A percentile compares a stretch with the other conserved stretches of the same genome.
These are phyloP conservation scores for Nymphaea thermarum DNA, from an alignment of 164 flowering plant species.

Conservation along the genomic window DNA sequence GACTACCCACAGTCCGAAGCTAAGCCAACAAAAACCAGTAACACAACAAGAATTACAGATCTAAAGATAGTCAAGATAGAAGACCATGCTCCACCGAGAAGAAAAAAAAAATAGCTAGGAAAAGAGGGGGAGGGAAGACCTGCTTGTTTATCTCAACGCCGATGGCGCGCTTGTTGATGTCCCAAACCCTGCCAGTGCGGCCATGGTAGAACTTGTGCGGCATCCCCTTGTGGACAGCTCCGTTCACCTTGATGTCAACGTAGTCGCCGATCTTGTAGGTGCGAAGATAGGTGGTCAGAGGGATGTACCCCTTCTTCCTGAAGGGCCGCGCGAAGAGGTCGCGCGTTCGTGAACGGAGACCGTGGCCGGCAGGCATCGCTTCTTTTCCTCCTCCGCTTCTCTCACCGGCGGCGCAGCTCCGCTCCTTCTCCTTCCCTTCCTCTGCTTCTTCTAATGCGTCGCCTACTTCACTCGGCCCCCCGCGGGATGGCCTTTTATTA, in stretches of 20 bases:
- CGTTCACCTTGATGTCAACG: slow-evolving; percentile 27
- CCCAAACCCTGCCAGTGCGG: slow-evolving; percentile 27
- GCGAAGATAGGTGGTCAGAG: slow-evolving; percentile 19
- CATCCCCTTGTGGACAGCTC: slow-evolving; percentile 33
- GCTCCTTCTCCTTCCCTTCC: neutral
- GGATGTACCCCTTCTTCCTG: slow-evolving; percentile 27
- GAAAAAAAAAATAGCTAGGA: neutral
- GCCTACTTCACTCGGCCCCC: neutral
- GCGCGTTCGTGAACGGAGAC: slow-evolving; percentile 19
- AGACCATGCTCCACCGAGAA: too few relatives aligned
- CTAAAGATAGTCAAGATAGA: too few relatives aligned
- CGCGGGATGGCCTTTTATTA: neutral
- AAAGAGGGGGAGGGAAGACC: neutral
- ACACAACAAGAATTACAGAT: too few relatives aligned
- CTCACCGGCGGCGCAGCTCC: neutral
- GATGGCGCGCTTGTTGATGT: slow-evolving; percentile 26
- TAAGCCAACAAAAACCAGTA: too few relatives aligned
- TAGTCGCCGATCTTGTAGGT: slow-evolving; percentile 22
- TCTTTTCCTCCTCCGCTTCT: slow-evolving; percentile 1
- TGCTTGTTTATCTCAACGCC: slow-evolving; percentile 21
- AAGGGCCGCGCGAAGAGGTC: slow-evolving; percentile 21
- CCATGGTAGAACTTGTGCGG: slow-evolving; percentile 36
- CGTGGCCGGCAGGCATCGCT: slow-evolving; percentile 28
- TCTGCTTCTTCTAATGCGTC: neutral
- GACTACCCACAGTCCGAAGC: too few relatives aligned